phyloP scores from a whole-genome alignment of 2,329 filamentous ascomycete genomes.

The Penicillium occitanis region DNA sequence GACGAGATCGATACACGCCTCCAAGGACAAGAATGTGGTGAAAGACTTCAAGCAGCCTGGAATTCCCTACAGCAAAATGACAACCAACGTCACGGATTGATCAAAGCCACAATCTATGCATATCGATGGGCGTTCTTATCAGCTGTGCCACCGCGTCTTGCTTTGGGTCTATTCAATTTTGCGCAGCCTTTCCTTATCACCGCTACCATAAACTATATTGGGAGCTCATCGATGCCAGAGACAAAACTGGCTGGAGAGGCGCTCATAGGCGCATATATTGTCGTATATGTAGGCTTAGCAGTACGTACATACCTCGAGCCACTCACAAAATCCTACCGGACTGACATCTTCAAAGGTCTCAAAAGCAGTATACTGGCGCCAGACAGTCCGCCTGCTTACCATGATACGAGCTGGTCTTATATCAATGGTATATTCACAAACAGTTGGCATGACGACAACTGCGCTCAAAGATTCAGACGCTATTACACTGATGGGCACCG shows the following conservation, averaged over 20 bases:
- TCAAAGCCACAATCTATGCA: conserved; percentile 32
- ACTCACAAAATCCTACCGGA: not conserved
- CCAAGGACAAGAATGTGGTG: conserved; percentile 41
- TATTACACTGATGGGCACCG: conserved; percentile 49
- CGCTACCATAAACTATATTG: conserved; percentile 36
- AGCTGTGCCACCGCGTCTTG: conserved; percentile 33
- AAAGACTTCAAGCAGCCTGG: conserved; percentile 32
- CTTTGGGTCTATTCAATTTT: conserved; percentile 37
- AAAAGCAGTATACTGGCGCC: conserved; percentile 6
- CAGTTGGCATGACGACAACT: conserved; percentile 27
- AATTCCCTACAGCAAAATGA: conserved; percentile 40
- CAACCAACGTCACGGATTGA: conserved; percentile 27
- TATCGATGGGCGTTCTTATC: conserved; percentile 36
- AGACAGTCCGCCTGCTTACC: conserved; percentile 27
- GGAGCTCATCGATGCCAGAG: conserved; percentile 24
- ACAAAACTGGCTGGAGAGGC: conserved; percentile 41
- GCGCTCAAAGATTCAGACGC: conserved; percentile 37
- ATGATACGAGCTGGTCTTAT: conserved; percentile 47
- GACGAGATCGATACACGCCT: conserved; percentile 46
- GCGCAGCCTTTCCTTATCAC: conserved; percentile 41
- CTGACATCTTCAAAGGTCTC: conserved; percentile 6
- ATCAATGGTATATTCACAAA: conserved; percentile 52
- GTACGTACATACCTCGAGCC: conserved; percentile 40
- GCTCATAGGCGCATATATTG: conserved; percentile 44
- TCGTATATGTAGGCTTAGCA: conserved; percentile 45